Base-by-base conservation (phyloP, 352 stramenopile species). In the Hyaloperonospora arabidopsidis region DNA sequence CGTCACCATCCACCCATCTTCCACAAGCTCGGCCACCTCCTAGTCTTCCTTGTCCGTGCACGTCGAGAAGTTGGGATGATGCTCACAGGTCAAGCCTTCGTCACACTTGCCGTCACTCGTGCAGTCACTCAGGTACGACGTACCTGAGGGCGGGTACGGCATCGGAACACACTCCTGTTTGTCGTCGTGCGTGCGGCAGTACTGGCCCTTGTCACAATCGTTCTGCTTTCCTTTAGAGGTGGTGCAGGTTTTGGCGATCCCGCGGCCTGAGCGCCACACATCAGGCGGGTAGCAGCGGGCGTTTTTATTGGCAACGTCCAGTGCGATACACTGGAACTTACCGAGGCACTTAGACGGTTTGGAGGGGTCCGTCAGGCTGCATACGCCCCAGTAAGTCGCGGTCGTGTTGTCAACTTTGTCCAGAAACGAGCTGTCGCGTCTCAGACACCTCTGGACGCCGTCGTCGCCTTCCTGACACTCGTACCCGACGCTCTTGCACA, bases 241-340 rank as follows among this genome's bases (percentile, higher is more conserved):
- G n/a, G 58, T 70, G 61, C 73, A 84, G 28, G 49, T 62, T n/a
- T 60, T 43, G 15, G 67, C 60, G 2, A 46, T 61, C 13, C 32
- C 44, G 6, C 74, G 70, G 2, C 52, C 62, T 38, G 68, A 57
- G 36, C 74, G 70, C 66, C 65, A 79, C 13, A 68, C 63, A 32
- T 84, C 74, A 6, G 74, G 67, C 21, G 74, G 74, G 46, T 61
- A 52, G 55, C 74, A 84, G 57, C 70, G 76, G 60, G 70, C 79
- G 17, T 84, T 61, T 35, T 47, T 56, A 47, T 76, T 76, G 44
- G 50, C 56, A 32, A 62, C 55, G 60, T 84, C 74, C 29, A 74
- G 54, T 49, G 66, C 76, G 5, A 70, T 35, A 57, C 74, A 84
- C 32, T 68, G 25, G 38, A 81, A 84, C 17, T 66, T 48, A 32